Evolutionary conservation across 331 rosid species (phyloP), one percentile per base, ranked within the genome.

Genomic region (Telfairia occidentalis): DNA sequence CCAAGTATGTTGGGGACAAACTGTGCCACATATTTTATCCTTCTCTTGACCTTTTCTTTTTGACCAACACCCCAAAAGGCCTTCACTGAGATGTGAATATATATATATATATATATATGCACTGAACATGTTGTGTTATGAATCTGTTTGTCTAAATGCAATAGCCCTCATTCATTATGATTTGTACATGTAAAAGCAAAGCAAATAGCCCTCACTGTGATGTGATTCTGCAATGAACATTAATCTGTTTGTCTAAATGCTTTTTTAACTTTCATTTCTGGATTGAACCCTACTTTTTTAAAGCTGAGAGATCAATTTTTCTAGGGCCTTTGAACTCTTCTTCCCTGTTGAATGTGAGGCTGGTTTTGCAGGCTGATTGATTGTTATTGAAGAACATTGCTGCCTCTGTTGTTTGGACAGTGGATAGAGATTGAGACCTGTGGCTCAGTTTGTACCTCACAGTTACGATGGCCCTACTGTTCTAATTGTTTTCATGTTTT

Each of bases 141-240:
- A 30, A 24, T 71, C 70, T 66, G 52, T 49, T 50, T 78, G 85
- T 75, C 82, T 69, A 71, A 45, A 74, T 35, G 57, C 73, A 42
- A 50, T 46, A 65, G 10, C 52, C 52, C 34, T 65, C 72, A 40
- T 65, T 64, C 70, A 37, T 64, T 34, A 35, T 61, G 70, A 61
- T 61, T 63, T 63, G 48, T 35, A 63, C 71, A 63, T 10, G 50
- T 38, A 40, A 38, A 65, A 65, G 52, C n/a, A 65, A 38, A 65
- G 52, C 72, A 37, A 65, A 29, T 63, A 63, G 29, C 71, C 71
- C 30, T 38, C 30, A 37, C 50, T 65, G 72, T 65, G 72, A 38
- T 65, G 50, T 38, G 72, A 40, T 65, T 38, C 37, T 40, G 72
- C 72, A 38, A 21, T 65, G 72, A 65, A 38, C 72, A 65, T 65